These are phyloP conservation scores for Lathyrus sativus DNA, from an alignment of 306 rosid species.

Conservation along the genomic window DNA sequence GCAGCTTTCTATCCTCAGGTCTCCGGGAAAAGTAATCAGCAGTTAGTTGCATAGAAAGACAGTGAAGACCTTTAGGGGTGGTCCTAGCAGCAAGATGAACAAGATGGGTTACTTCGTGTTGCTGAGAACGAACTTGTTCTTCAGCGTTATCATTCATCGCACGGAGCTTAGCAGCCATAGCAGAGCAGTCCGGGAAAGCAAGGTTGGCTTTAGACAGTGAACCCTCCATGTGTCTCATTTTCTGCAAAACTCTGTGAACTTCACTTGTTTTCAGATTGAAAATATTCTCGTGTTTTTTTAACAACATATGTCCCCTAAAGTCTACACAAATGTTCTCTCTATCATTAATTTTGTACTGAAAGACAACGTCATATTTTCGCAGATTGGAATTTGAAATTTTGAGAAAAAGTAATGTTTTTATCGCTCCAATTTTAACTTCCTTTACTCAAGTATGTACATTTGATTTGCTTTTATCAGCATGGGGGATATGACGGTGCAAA, in stretches of 20 bases:
- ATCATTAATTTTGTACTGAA: constrained; percentile 23
- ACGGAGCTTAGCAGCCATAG: constrained; percentile 82
- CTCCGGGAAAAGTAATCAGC: constrained; percentile 71
- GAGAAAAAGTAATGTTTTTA: constrained; percentile 13
- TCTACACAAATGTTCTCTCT: constrained; percentile 16
- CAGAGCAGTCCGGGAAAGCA: constrained; percentile 74
- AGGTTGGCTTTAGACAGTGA: constrained; percentile 69
- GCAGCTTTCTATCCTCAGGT: constrained; percentile 64
- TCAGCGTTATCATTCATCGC: constrained; percentile 77
- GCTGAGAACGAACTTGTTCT: constrained; percentile 66
- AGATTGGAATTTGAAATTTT: constrained; percentile 5
- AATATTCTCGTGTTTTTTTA: constrained; percentile 16
- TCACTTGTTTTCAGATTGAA: constrained; percentile 56
- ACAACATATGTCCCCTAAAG: constrained; percentile 34
- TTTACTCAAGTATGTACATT: constrained; percentile 17
- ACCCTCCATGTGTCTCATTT: constrained; percentile 83
- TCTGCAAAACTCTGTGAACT: constrained; percentile 89
- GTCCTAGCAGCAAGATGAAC: constrained; percentile 85
- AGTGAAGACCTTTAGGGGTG: constrained; percentile 83
- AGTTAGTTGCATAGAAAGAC: constrained; percentile 89
- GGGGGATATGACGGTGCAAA: constrained; percentile 16
- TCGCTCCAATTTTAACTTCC: constrained; percentile 25
- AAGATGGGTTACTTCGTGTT: constrained; percentile 60
- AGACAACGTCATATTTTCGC: constrained; percentile 23
- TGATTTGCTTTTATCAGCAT: constrained; percentile 25